Percentiles rank a stretch among this genome's conserved stretches.
These are phyloP conservation scores for Hypoxylon sp. DNA, from an alignment of 2,329 filamentous ascomycete genomes.

Conservation along the genomic window DNA sequence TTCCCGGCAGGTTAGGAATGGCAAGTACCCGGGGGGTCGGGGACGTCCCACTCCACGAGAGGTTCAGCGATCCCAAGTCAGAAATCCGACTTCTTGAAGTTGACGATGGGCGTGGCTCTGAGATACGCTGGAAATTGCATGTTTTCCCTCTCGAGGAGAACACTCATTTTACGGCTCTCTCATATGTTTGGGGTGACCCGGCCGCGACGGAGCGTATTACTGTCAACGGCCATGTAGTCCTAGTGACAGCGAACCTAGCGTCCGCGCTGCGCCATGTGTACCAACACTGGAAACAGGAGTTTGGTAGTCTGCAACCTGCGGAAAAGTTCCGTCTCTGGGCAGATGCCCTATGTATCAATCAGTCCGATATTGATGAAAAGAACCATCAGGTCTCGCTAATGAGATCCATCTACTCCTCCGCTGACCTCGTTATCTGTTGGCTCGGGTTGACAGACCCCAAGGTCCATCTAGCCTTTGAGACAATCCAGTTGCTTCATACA, in stretches of 20 bases:
- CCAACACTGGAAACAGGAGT: slow-evolving; percentile 6
- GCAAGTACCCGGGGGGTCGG: not conserved
- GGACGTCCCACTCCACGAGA: slow-evolving; percentile 3
- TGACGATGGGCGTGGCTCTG: not conserved
- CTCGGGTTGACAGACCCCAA: slow-evolving; percentile 2
- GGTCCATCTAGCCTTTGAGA: slow-evolving; percentile 15
- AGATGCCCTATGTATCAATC: slow-evolving; percentile 21
- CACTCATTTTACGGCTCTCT: slow-evolving; percentile 11
- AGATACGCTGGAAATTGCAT: slow-evolving; percentile 5
- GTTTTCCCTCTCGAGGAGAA: slow-evolving; percentile 1
- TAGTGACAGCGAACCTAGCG: not conserved
- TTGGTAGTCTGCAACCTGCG: not conserved
- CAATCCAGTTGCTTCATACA: slow-evolving; percentile 3
- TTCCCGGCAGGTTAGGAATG: not conserved
- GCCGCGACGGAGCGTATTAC: not conserved
- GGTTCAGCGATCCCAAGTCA: slow-evolving; percentile 8
- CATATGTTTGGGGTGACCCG: slow-evolving; percentile 20
- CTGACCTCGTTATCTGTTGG: slow-evolving; percentile 13
- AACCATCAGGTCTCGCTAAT: slow-evolving; percentile 18
- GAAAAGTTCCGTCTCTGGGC: slow-evolving; percentile 13
- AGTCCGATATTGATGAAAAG: slow-evolving; percentile 9
- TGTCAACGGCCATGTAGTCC: slow-evolving; percentile 6
- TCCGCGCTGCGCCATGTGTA: slow-evolving; percentile 9
- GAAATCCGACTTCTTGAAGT: slow-evolving; percentile 23
- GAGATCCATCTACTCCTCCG: slow-evolving; percentile 13